Evolutionary conservation across 768 basidiomycete species (phyloP), one percentile per base, ranked within the genome.

Genomic region (Kondoa subrosea): DNA sequence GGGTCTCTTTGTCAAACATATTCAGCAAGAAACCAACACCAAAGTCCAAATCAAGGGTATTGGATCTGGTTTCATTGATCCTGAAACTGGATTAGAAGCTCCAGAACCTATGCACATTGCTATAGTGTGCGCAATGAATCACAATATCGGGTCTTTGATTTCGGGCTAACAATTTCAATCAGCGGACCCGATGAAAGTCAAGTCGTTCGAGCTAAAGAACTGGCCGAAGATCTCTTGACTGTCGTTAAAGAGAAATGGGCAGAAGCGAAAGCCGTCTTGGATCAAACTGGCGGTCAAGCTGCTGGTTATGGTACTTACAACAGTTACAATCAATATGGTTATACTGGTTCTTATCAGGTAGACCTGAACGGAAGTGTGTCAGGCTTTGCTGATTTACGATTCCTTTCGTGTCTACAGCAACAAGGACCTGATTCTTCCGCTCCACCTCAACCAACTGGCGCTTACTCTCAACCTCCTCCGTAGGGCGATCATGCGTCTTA

Each of bases 1-100:
- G 88, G 92, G 92, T 71, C 85, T 90, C 71, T 99, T 96, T 74
- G 93, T 99, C 72, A 99, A 99, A 78, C 91, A 91, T 76, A 97
- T 97, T 63, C 93, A 99, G 77, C 83, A 87, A 73, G 93, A 99
- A 78, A 99, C 93, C 0, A 86, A 86, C 31, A 93, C 92, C 3
- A 83, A 93, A 69, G 93, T 99, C 8, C 93, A 99, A 76, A 95
- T 99, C 73, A 97, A 97, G 77, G 93, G 93, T 25, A 73, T 85
- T 16, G 93, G 93, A 3, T 92, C 90, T 29, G 93, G 93, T 1
- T 99, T 95, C 76, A 85, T 93, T 70, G 93, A 99, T 74, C 83
- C 84, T 68, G 89, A 91, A 73, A 91, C 90, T 0, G 88, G 89
- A 1, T 80, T 85, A 74, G 91, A 93, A 77, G 83, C 86, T 57